Evolutionary conservation across 306 rosid genomes (phyloP).

Genomic region (Prinsepia uniflora): DNA sequence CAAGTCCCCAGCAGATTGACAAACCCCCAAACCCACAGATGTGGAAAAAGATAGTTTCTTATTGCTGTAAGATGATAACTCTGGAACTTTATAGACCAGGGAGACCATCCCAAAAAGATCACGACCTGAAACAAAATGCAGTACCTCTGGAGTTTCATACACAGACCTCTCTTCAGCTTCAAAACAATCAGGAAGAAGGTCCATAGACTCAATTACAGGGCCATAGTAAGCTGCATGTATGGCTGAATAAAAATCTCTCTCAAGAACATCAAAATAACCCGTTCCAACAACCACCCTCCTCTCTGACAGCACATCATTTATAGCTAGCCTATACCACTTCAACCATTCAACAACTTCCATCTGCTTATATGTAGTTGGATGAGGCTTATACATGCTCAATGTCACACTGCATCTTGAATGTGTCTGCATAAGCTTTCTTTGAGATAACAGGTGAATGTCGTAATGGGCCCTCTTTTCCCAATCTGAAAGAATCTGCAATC

Average conservation of each 20-base stretch:
- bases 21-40: constrained; percentile 29
- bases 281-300: constrained; percentile 67
- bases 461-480: constrained; percentile 70
- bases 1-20: constrained; percentile 33
- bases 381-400: constrained; percentile 41
- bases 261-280: constrained; percentile 72
- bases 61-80: constrained; percentile 39
- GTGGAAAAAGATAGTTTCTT: constrained; percentile 47
- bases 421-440: constrained; percentile 54
- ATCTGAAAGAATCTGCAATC: constrained; percentile 95
- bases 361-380: constrained; percentile 42
- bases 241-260: constrained; percentile 86
- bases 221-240: constrained; percentile 82
- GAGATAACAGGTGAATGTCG: constrained; percentile 62
- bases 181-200: constrained; percentile 80
- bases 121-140: constrained; percentile 95
- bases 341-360: constrained; percentile 97
- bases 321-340: constrained; percentile 71
- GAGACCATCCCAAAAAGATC: constrained; percentile 92
- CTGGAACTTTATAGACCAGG: constrained; percentile 42
- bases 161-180: constrained; percentile 98
- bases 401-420: constrained; percentile 36
- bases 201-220: constrained; percentile 69
- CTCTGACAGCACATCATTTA: constrained; percentile 64
- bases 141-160: constrained; percentile 77